Conservation (phyloP, 2,329 filamentous ascomycete genomes). For the Harringtonia aguacate region DNA sequence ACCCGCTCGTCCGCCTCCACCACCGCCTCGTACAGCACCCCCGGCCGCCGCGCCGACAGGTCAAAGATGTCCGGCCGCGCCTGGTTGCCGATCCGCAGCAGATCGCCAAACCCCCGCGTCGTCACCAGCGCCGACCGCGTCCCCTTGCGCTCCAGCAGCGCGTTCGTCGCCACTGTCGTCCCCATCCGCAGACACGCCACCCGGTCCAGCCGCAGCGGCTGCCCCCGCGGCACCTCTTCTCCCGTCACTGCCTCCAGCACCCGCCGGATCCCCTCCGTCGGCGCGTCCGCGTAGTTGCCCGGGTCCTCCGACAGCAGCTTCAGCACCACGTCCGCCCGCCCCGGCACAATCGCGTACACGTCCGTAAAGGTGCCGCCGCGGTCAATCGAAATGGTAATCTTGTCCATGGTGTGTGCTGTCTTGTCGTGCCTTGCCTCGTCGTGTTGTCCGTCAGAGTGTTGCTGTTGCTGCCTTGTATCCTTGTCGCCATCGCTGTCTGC, state of each 20-base stretch:
- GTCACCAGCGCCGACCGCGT: constrained; percentile 81
- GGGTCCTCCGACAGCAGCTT: constrained; percentile 66
- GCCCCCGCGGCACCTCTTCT: too few species aligned
- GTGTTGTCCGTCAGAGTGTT: too few species aligned
- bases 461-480: too few species aligned
- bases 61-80: constrained; percentile 85
- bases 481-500: too few species aligned
- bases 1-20: constrained; percentile 88
- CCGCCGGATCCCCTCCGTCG: constrained; percentile 78
- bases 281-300: constrained; percentile 79
- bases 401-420: too few species aligned
- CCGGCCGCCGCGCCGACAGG: constrained; percentile 74
- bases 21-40: constrained; percentile 75
- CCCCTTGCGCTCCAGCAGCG: constrained; percentile 79
- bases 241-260: constrained; percentile 63
- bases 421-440: too few species aligned
- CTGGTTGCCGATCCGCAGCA: constrained; percentile 82
- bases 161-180: constrained; percentile 90
- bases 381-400: constrained; percentile 19
- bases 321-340: constrained; percentile 27
- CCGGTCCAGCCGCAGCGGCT: too few species aligned
- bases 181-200: constrained; percentile 58
- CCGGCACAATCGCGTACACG: constrained; percentile 66
- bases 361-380: constrained; percentile 88
- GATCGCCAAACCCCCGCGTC: constrained; percentile 80